These are phyloP conservation scores for Smittium culicis DNA, from an alignment of 371 early-diverging fungal species.

Conservation along the genomic window DNA sequence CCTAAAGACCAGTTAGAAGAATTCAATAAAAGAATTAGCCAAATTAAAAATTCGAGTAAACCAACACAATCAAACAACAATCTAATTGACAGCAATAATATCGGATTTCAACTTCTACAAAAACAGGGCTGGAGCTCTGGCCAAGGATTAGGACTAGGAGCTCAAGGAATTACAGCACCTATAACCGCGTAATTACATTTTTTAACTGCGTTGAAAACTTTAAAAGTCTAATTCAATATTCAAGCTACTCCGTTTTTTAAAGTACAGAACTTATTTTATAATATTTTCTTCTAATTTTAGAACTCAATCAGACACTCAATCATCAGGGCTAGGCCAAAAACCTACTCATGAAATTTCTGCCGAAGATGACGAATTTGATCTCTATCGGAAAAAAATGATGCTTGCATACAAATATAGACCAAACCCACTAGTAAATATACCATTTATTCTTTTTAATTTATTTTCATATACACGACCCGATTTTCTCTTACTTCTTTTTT, in stretches of 20 bases:
- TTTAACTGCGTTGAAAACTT: no score
- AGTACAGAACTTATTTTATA: no score
- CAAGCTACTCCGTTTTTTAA: no score
- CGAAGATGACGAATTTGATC: conserved; percentile 26
- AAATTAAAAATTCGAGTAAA: conserved; percentile 11
- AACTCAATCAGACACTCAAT: conserved; percentile 6
- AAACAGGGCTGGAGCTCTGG: conserved; percentile 26
- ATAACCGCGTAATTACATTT: conserved; percentile 17
- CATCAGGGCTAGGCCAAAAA: conserved; percentile 21
- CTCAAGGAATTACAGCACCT: conserved; percentile 20
- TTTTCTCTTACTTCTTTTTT: no score
- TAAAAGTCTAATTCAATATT: no score
- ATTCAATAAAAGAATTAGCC: conserved; percentile 19
- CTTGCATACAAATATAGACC: conserved; percentile 26
- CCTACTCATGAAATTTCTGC: conserved; percentile 20
- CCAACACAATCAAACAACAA: not conserved
- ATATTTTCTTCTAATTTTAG: no score
- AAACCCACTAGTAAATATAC: conserved; percentile 26
- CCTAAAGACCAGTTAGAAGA: conserved; percentile 21
- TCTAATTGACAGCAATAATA: conserved; percentile 18
- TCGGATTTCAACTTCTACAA: conserved; percentile 25
- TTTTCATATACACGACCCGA: not conserved
- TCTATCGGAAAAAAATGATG: conserved; percentile 27
- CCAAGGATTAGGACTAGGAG: conserved; percentile 17
- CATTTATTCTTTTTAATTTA: conserved; percentile 10